Evolutionary conservation across 495 filamentous ascomycete genomes (phyloP).

Genomic region (Hypoxylon cercidicola): DNA sequence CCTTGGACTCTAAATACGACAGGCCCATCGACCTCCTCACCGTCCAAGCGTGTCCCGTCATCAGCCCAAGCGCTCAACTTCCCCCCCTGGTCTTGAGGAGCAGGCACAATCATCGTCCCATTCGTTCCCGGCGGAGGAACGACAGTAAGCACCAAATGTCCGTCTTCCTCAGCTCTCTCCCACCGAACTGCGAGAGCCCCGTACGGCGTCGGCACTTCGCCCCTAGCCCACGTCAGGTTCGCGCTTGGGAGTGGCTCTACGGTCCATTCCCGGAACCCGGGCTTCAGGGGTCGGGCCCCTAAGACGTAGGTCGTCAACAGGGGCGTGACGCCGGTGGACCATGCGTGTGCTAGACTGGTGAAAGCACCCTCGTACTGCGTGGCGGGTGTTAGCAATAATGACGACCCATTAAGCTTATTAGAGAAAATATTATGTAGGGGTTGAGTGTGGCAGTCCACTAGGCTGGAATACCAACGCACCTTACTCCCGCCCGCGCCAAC

Average conservation of each 20-base stretch:
- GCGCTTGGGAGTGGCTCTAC: slow-evolving; percentile 49
- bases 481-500: slow-evolving; percentile 50
- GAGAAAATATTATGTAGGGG: background rate
- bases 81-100: slow-evolving; percentile 14
- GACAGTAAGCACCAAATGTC: slow-evolving; percentile 35
- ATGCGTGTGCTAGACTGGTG: slow-evolving; percentile 54
- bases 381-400: slow-evolving; percentile 26
- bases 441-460: too few species aligned
- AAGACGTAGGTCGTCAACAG: slow-evolving; percentile 53
- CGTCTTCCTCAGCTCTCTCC: slow-evolving; percentile 38
- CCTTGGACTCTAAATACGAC: slow-evolving; percentile 25
- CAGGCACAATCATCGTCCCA: slow-evolving; percentile 37
- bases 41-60: slow-evolving; percentile 3
- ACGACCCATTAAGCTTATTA: too few species aligned
- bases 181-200: slow-evolving; percentile 51
- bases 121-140: slow-evolving; percentile 38
- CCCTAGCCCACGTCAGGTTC: slow-evolving; percentile 52
- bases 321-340: slow-evolving; percentile 55
- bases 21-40: slow-evolving; percentile 20
- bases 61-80: slow-evolving; percentile 19
- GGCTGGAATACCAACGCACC: slow-evolving; percentile 22
- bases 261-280: slow-evolving; percentile 50
- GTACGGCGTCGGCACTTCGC: slow-evolving; percentile 51
- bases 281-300: slow-evolving; percentile 52
- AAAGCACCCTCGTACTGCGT: slow-evolving; percentile 52